Conservation (phyloP, 441 rosid genomes). For the Brassica balearica region DNA sequence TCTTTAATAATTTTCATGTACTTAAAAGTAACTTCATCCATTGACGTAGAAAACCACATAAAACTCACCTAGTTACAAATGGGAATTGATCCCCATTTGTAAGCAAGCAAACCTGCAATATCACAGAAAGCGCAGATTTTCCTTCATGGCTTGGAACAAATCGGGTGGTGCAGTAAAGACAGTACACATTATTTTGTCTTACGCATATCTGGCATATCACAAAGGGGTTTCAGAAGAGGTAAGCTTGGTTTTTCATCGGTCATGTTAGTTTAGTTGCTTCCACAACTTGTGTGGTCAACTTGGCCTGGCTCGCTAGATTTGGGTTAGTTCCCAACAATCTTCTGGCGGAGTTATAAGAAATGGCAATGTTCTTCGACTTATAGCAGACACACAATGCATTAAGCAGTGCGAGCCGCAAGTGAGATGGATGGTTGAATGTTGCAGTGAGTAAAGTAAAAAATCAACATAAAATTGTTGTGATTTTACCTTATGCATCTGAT, state of each 20-base stretch:
- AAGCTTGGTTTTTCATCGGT: conserved; percentile 58
- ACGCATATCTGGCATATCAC: background rate
- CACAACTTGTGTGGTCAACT: conserved; percentile 72
- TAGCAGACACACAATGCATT: background rate
- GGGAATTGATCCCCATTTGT: no score
- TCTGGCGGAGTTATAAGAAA: background rate
- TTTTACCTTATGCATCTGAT: background rate
- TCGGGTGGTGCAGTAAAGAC: background rate
- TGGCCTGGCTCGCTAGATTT: conserved; percentile 61
- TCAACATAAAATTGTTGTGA: background rate
- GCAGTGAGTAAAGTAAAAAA: background rate
- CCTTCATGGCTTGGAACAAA: background rate
- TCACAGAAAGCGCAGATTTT: background rate
- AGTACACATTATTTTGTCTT: background rate
- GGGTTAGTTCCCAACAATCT: background rate
- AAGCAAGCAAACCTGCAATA: background rate
- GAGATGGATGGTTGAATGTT: background rate
- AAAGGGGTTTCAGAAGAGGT: conserved; percentile 66
- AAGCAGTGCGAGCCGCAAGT: background rate
- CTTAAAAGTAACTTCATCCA: no score
- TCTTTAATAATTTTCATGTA: no score
- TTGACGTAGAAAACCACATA: no score
- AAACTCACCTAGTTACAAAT: no score
- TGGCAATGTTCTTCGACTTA: background rate
- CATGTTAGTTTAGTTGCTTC: conserved; percentile 80